phyloP scores from a whole-genome alignment of 257 asterid species.

The Coffea eugenioides region DNA sequence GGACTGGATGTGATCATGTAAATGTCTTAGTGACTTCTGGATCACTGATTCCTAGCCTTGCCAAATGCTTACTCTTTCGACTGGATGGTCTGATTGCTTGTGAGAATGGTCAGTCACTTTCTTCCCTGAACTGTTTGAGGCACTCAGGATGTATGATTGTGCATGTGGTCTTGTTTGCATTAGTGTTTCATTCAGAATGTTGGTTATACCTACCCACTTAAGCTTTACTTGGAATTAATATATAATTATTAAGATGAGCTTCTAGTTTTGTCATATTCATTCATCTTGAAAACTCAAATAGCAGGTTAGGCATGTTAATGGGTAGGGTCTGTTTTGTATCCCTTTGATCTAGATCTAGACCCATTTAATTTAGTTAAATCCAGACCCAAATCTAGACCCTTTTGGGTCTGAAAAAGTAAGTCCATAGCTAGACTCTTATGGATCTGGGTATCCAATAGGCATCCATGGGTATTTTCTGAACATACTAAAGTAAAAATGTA shows the following conservation, averaged over 20 bases:
- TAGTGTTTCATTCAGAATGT: background rate
- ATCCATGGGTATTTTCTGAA: too few species aligned
- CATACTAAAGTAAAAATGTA: too few species aligned
- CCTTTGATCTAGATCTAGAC: too few species aligned
- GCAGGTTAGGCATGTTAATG: background rate
- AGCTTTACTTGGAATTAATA: background rate
- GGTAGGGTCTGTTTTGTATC: too few species aligned
- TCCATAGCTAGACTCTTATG: too few species aligned
- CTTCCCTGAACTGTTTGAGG: background rate
- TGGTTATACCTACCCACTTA: background rate
- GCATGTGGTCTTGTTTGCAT: background rate
- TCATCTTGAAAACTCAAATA: background rate
- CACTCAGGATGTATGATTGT: background rate
- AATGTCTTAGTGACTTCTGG: slow-evolving; percentile 90
- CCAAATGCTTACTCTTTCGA: slow-evolving; percentile 79
- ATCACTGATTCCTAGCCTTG: slow-evolving; percentile 86
- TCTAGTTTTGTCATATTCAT: background rate
- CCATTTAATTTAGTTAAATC: too few species aligned
- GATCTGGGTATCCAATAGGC: too few species aligned
- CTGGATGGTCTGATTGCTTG: slow-evolving; percentile 57
- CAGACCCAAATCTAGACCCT: too few species aligned
- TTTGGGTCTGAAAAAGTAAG: too few species aligned
- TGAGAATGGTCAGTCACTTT: slow-evolving; percentile 64
- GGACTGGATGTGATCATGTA: slow-evolving; percentile 46
- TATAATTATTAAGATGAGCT: background rate